Percentiles rank a stretch among this genome's conserved stretches.
Conservation (phyloP, 2,329 filamentous ascomycete genomes). For the Grosmannia penicillata region DNA sequence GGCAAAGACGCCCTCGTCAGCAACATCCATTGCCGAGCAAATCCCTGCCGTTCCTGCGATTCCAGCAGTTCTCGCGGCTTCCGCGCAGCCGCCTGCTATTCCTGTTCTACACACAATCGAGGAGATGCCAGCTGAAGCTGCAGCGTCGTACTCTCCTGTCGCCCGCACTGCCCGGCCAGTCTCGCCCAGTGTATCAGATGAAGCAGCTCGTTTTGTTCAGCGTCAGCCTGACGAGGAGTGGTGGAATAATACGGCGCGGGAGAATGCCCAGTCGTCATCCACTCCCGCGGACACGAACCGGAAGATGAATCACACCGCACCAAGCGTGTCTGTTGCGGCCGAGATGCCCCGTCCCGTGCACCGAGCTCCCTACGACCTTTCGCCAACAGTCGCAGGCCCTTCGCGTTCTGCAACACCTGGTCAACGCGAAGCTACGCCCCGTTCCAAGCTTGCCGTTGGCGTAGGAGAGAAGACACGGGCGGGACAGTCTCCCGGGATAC, state of each 20-base stretch:
- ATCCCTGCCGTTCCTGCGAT: neutral
- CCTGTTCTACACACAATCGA: conserved; percentile 9
- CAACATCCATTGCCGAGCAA: neutral
- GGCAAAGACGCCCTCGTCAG: conserved; percentile 1
- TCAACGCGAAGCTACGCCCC: neutral
- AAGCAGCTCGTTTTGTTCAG: too few relatives aligned
- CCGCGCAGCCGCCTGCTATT: neutral
- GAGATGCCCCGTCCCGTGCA: too few relatives aligned
- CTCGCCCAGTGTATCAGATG: too few relatives aligned
- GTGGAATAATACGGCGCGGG: conserved; percentile 18
- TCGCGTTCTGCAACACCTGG: conserved; percentile 12
- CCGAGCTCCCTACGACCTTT: conserved; percentile 4
- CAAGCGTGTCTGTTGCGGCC: too few relatives aligned
- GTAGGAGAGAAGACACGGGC: neutral
- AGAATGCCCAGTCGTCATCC: conserved; percentile 15
- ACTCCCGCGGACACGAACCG: too few relatives aligned
- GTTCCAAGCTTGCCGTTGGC: conserved; percentile 2
- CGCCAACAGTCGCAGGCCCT: conserved; percentile 12
- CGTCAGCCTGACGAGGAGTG: conserved; percentile 20
- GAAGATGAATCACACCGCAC: too few relatives aligned
- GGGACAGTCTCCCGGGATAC: neutral
- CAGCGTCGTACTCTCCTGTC: neutral
- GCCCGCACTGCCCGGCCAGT: neutral
- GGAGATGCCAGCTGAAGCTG: neutral
- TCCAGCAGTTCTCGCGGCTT: neutral